Evolutionary conservation across 1,139 yeast genomes (phyloP).

Genomic region (Candida frijolesensis): DNA sequence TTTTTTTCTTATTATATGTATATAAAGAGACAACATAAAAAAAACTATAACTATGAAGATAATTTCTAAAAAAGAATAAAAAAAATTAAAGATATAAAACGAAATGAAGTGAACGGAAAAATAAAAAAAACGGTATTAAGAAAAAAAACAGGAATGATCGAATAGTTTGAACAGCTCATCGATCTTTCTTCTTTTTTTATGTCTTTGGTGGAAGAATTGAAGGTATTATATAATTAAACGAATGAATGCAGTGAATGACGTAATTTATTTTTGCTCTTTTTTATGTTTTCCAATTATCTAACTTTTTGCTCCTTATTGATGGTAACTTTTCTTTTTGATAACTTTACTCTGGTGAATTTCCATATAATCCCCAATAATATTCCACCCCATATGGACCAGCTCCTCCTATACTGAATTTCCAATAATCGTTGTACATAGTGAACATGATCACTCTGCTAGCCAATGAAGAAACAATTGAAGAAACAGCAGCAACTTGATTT

Average conservation of each 20-base stretch:
- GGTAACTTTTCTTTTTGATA: neutral
- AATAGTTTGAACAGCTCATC: neutral
- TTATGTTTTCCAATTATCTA: neutral
- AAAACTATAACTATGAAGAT: neutral
- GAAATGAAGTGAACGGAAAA: neutral
- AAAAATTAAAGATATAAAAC: neutral
- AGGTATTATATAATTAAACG: constrained; percentile 4
- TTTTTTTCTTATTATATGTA: neutral
- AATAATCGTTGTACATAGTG: constrained; percentile 74
- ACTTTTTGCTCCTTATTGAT: neutral
- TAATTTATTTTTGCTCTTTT: neutral
- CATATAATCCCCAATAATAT: constrained; percentile 70
- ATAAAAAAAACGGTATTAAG: neutral
- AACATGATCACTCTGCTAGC: constrained; percentile 63
- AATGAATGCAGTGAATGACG: constrained; percentile 4
- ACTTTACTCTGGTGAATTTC: constrained; percentile 25
- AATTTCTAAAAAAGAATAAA: neutral
- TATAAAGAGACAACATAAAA: neutral
- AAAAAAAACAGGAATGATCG: neutral
- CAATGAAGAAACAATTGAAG: constrained; percentile 54
- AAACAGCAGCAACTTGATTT: constrained; percentile 64
- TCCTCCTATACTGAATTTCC: constrained; percentile 51
- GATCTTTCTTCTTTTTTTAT: neutral
- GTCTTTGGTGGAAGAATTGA: neutral
- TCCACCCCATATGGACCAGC: constrained; percentile 69